Evolutionary conservation across 768 basidiomycete genomes (phyloP), one percentile per base, ranked within the genome.

Genomic region (Phlegmacium glaucopus): DNA sequence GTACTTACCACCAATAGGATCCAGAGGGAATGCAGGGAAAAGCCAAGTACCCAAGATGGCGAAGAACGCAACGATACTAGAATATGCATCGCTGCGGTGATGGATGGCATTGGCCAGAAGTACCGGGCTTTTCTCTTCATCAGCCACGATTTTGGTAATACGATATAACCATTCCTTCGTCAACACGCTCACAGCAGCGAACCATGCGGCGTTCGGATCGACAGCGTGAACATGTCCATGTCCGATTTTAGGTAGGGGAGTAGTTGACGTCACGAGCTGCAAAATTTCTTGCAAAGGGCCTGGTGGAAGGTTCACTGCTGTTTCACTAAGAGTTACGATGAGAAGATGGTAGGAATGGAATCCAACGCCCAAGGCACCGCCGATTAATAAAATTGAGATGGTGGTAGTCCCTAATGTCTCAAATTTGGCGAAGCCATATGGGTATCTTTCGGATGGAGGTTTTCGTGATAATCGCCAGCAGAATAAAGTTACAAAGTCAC

Each of bases 131-230:
- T 84, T 83, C 66, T 97, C 94, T 57, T 91, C 82, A 48, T 90
- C 83, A 9, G 95, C 96, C 26, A 99, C 94, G 45, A 77, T 80
- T 61, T 87, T 88, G 39, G 94, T 98, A 39, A 85, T 71, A 36
- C 94, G 75, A 67, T 95, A 98, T 10, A 99, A 65, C 85, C 87
- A 97, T 66, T 99, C 96, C 62, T 99, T 99, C 50, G 78, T 66
- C 4, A 91, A 42, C 2, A 98, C 82, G 53, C 90, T 83, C 16
- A 82, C 58, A 1, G 82, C 82, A 7, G 96, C 96, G 58, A 97
- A 94, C 94, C 94, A 98, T 25, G 94, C 93, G 15, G 96, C 96
- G 61, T 98, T 94, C 35, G 91, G 88, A 61, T 96, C 93, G 5
- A 96, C 79, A 1, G 70, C 68, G 49, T 83, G 81, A 3, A 70